Evolutionary conservation across 306 rosid genomes (phyloP).

Genomic region (Dryas octopetala): DNA sequence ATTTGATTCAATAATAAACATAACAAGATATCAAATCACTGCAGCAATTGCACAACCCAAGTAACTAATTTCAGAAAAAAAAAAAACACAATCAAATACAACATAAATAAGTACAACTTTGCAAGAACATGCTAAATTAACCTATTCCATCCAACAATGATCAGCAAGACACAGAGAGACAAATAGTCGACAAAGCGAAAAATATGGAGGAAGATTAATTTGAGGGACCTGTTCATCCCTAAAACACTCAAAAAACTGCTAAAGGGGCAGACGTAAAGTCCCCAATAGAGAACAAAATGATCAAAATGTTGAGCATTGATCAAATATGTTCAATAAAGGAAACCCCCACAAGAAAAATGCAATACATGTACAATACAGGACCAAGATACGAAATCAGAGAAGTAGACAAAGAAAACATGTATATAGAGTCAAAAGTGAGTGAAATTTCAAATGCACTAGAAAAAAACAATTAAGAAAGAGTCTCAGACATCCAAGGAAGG

Average conservation of each 20-base stretch:
- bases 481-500: constrained; percentile 46
- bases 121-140: neutral
- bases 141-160: constrained; percentile 22
- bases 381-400: too few relatives aligned
- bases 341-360: too few relatives aligned
- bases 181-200: constrained; percentile 20
- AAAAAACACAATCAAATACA: neutral
- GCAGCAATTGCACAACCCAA: neutral
- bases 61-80: too few relatives aligned
- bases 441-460: too few relatives aligned
- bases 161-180: neutral
- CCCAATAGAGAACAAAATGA: neutral
- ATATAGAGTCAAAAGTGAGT: too few relatives aligned
- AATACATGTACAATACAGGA: too few relatives aligned
- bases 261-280: constrained; percentile 18
- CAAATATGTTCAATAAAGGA: too few relatives aligned
- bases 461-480: too few relatives aligned
- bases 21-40: neutral
- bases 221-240: constrained; percentile 32
- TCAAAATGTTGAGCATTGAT: neutral
- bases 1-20: neutral
- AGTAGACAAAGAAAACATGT: too few relatives aligned
- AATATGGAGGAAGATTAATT: neutral
- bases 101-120: neutral
- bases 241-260: constrained; percentile 8